Conservation (phyloP, 108 stramenopile genomes). For the Pelagomonas calceolata region DNA sequence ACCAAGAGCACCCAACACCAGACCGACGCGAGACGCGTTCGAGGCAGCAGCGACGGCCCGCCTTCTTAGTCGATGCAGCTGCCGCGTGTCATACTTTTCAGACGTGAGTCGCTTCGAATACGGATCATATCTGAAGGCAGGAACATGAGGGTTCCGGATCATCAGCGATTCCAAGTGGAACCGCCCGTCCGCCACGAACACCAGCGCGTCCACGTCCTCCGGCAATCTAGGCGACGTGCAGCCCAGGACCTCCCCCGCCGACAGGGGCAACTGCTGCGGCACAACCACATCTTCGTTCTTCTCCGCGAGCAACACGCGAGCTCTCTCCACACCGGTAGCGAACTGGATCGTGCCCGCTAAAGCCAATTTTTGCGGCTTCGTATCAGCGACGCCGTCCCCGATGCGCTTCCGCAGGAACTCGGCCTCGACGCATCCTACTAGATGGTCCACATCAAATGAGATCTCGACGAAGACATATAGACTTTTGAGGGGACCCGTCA, state of each 20-base stretch:
- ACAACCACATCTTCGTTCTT: slow-evolving; percentile 30
- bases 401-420: not conserved
- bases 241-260: slow-evolving; percentile 82
- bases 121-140: slow-evolving; percentile 87
- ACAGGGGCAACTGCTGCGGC: slow-evolving; percentile 70
- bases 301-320: slow-evolving; percentile 8
- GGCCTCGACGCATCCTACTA: slow-evolving; percentile 57
- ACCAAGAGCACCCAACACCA: slow-evolving; percentile 90
- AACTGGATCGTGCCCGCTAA: slow-evolving; percentile 74
- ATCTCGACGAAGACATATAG: slow-evolving; percentile 99
- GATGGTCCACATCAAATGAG: slow-evolving; percentile 69
- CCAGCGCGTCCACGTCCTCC: slow-evolving; percentile 35
- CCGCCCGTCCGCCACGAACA: slow-evolving; percentile 94
- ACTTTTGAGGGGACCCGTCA: slow-evolving; percentile 60
- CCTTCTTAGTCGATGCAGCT: slow-evolving; percentile 64
- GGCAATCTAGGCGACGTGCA: slow-evolving; percentile 79
- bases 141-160: slow-evolving; percentile 83
- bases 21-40: slow-evolving; percentile 59
- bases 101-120: slow-evolving; percentile 78
- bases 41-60: slow-evolving; percentile 40
- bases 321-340: slow-evolving; percentile 70
- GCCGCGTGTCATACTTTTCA: slow-evolving; percentile 76
- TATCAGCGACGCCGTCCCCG: not conserved
- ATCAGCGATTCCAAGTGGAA: slow-evolving; percentile 96
- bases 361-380: slow-evolving; percentile 17